A percentile compares a stretch with the other conserved stretches of the same genome.
These are phyloP conservation scores for Urostyla sp. DNA, from an alignment of 73 alveolate species.

Conservation along the genomic window DNA sequence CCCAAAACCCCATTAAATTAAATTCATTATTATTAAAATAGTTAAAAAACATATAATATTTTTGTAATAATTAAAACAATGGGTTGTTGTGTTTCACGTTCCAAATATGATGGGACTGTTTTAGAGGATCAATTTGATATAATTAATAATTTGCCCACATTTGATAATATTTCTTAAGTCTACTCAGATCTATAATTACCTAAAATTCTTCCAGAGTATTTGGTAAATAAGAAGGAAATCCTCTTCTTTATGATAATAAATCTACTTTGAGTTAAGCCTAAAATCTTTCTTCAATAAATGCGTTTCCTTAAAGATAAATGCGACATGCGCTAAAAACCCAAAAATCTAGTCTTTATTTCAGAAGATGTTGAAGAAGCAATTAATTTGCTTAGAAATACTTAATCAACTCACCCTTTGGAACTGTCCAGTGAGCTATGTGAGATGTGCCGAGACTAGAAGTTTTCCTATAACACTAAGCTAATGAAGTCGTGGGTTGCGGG, in stretches of 20 bases:
- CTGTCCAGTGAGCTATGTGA: conserved; percentile 17
- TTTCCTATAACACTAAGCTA: too few relatives aligned
- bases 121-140: neutral
- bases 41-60: neutral
- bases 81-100: conserved; percentile 33
- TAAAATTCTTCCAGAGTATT: neutral
- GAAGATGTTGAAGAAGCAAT: conserved; percentile 31
- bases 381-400: neutral
- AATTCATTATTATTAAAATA: too few relatives aligned
- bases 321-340: conserved; percentile 19
- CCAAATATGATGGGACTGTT: conserved; percentile 13
- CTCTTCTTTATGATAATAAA: conserved; percentile 29
- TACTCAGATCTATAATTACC: conserved; percentile 17
- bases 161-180: neutral
- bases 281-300: conserved; percentile 20
- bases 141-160: conserved; percentile 6
- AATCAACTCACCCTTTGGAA: conserved; percentile 27
- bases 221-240: conserved; percentile 1
- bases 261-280: conserved; percentile 8
- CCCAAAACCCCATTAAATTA: too few relatives aligned
- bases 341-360: conserved; percentile 12
- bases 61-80: neutral
- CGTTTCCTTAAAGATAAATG: neutral
- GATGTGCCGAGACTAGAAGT: neutral
- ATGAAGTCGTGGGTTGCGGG: too few relatives aligned